Base-by-base conservation (phyloP, 805 yeast species). In the Wickerhamiella musiphila region DNA sequence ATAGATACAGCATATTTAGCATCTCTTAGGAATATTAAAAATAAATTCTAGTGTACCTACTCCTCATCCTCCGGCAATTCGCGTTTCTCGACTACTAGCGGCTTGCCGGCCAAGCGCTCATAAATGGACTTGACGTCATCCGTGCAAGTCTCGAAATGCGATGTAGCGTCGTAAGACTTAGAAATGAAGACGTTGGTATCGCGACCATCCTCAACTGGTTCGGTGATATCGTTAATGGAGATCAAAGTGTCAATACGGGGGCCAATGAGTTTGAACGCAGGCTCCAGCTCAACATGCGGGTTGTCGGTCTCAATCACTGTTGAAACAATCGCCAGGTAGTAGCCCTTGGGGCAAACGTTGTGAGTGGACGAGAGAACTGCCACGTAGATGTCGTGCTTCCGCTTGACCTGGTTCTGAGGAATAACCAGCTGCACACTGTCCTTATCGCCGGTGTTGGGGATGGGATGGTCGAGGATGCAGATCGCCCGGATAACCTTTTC, bases 111-210 rank as follows among this genome's bases (percentile, higher is more conserved):
- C 42, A 90, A 75, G 54, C 96, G 71, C 56, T 75, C 74, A 56
- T 90, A 90, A 33, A 90, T 67, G 54, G 86, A 94, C 58, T 82
- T 83, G 45, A 90, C 93, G 54, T 90, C 96, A 53, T 90, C 96
- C 24, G 98, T 90, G 47, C 93, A 78, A 26, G 84, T 62, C 58
- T 90, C 98, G 53, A 90, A 90, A 58, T 90, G 98, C 7, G 94
- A 82, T 7, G 93, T 67, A 1, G 96, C 77, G 53, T 90, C 98
- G 53, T 83, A 90, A 37, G 93, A 78, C 59, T 69, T 78, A 23
- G 95, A 82, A 36, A 90, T 65, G 57, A 58, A 90, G 31, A 90
- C 71, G 35, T 76, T 71, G 53, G 78, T 84, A 38, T 66, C 61
- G 12, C 75, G 61, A 8, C 98, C 98, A 51, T 82, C 93, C 23